Evolutionary conservation across 75 land plant species (phyloP), one percentile per base, ranked within the genome.

Genomic region (Larix kaempferi): DNA sequence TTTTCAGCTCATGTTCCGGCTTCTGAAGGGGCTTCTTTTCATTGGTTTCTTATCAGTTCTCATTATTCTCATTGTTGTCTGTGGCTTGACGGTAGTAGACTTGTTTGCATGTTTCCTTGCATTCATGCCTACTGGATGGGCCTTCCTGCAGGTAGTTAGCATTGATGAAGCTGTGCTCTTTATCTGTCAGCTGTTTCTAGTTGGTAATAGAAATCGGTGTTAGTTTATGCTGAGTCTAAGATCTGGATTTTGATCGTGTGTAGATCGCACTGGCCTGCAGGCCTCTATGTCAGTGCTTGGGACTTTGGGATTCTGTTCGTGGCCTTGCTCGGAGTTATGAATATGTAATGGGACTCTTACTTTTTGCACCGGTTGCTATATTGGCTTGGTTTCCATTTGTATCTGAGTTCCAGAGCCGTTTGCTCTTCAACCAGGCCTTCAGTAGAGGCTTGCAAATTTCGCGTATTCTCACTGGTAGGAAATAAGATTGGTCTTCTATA

Each of bases 91-190:
- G 11, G 54, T 98, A 22, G 77, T 84, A 37, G 99, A 98, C 79
- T 27, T 98, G 23, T 93, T 95, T 84, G 93, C 91, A 14, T 71
- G 87, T 49, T 55, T 91, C 6, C 80, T 98, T 55, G 98, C 91
- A 58, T 98, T 95, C 83, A 74, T 95, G 88, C 99, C 99, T 0
- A 91, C 99, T 13, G 99, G 99, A n/a, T 98, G 99, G 99, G 96
- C 94, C 23, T n/a, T 98, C 66, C 77, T 98, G 57, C 88, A 90
- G 81, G 98, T 95, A 80, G 49, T 41, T 41, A 22, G 21, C 44
- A n/a, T 21, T 80, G 63, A 6, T 56, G 75, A 81, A 78, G 81
- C 13, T 22, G 22, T 66, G 8, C 41, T 77, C 22, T 11, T 19
- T 29, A 62, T 27, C 29, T 52, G 12, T 39, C 13, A 23, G 17